phyloP scores from a whole-genome alignment of 73 alveolate species.

The Durusdinium trenchii region DNA sequence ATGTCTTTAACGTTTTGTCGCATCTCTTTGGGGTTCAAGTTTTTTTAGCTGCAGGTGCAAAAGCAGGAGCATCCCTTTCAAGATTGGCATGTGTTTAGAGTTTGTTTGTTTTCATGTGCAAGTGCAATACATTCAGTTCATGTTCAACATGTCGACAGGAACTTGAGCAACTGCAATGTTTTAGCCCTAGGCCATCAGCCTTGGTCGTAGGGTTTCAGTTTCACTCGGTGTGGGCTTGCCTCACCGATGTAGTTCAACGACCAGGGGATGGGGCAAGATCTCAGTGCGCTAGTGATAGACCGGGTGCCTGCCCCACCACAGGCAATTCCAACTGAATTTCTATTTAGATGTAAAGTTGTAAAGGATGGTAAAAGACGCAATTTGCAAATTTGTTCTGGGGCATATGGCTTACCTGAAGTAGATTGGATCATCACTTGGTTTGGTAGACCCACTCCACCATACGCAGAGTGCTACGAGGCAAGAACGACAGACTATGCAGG shows the following conservation, averaged over 20 bases:
- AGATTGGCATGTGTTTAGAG: too few species aligned
- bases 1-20: not conserved
- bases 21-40: not conserved
- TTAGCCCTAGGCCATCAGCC: too few species aligned
- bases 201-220: too few species aligned
- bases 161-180: too few species aligned
- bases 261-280: too few species aligned
- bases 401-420: not conserved
- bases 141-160: not conserved
- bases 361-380: not conserved
- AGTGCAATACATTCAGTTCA: not conserved
- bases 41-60: not conserved
- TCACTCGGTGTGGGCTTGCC: too few species aligned
- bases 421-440: not conserved
- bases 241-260: too few species aligned
- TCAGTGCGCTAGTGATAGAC: too few species aligned
- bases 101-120: too few species aligned
- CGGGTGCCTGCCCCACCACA: too few species aligned
- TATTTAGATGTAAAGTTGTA: not conserved
- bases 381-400: not conserved
- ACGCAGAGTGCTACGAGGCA: not conserved
- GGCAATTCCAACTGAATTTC: not conserved
- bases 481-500: too few species aligned
- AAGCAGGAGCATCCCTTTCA: too few species aligned
- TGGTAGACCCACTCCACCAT: not conserved